phyloP scores from a whole-genome alignment of 331 rosid species.

The Acacia pycnantha region DNA sequence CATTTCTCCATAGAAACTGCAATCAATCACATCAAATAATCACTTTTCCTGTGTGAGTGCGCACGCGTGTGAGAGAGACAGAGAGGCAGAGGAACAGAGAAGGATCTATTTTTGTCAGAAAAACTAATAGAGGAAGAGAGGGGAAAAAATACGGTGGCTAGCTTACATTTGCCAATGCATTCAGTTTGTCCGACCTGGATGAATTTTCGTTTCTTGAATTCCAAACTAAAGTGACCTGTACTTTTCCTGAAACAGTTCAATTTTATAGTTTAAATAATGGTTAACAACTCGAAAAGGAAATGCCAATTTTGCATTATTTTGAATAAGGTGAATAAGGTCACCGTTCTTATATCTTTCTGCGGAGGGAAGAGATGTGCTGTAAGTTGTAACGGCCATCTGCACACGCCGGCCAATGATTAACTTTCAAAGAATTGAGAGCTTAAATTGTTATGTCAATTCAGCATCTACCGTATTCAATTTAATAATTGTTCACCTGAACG shows the following conservation, averaged over 20 bases:
- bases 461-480: slow-evolving; percentile 8
- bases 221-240: slow-evolving; percentile 95
- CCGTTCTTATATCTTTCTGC: slow-evolving; percentile 82
- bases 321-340: slow-evolving; percentile 25
- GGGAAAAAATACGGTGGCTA: background rate
- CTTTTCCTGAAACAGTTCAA: slow-evolving; percentile 61
- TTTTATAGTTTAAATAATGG: slow-evolving; percentile 7
- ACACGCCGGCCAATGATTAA: slow-evolving; percentile 29
- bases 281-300: background rate
- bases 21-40: slow-evolving; percentile 21
- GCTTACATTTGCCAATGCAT: slow-evolving; percentile 75
- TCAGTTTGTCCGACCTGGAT: slow-evolving; percentile 57
- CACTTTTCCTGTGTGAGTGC: background rate
- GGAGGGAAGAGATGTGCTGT: slow-evolving; percentile 77
- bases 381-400: slow-evolving; percentile 96
- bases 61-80: background rate
- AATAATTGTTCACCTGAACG: slow-evolving; percentile 62
- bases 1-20: slow-evolving; percentile 88
- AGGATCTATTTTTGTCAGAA: background rate
- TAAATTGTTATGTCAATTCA: slow-evolving; percentile 9
- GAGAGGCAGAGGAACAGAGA: background rate
- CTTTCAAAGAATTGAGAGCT: slow-evolving; percentile 9
- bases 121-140: background rate
- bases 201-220: slow-evolving; percentile 85
- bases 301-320: background rate